Evolutionary conservation across 148 eudicot genomes (phyloP).

Genomic region (Fagopyrum homotropicum): DNA sequence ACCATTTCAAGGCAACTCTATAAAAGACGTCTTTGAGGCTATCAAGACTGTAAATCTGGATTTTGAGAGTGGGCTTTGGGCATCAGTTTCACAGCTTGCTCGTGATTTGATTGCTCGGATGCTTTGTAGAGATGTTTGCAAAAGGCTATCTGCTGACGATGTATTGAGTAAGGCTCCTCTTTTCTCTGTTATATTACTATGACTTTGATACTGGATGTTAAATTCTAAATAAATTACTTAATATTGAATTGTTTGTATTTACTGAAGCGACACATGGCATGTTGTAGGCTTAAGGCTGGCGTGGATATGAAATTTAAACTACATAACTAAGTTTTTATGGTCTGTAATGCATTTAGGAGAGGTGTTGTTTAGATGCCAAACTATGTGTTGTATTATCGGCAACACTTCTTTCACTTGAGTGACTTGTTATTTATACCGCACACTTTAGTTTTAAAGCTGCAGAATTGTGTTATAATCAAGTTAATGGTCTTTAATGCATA

Average conservation of each 20-base stretch:
- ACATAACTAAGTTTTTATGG: too few species aligned
- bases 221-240: not conserved
- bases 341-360: too few species aligned
- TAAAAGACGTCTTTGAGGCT: constrained; percentile 41
- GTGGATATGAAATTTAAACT: too few species aligned
- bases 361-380: too few species aligned
- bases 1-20: constrained; percentile 45
- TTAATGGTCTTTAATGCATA: too few species aligned
- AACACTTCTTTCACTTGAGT: too few species aligned
- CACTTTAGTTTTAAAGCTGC: too few species aligned
- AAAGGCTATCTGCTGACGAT: constrained; percentile 38
- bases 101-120: constrained; percentile 43
- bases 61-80: constrained; percentile 32
- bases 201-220: not conserved
- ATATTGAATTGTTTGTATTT: not conserved
- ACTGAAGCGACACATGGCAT: too few species aligned
- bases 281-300: too few species aligned
- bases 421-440: too few species aligned
- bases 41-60: constrained; percentile 37
- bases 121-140: constrained; percentile 45
- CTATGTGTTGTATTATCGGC: too few species aligned
- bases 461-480: too few species aligned
- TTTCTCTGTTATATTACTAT: not conserved
- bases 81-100: constrained; percentile 40
- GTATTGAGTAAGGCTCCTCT: constrained; percentile 38